Evolutionary conservation across 495 filamentous ascomycete species (phyloP).

Genomic region (Hyaloscypha variabilis): DNA sequence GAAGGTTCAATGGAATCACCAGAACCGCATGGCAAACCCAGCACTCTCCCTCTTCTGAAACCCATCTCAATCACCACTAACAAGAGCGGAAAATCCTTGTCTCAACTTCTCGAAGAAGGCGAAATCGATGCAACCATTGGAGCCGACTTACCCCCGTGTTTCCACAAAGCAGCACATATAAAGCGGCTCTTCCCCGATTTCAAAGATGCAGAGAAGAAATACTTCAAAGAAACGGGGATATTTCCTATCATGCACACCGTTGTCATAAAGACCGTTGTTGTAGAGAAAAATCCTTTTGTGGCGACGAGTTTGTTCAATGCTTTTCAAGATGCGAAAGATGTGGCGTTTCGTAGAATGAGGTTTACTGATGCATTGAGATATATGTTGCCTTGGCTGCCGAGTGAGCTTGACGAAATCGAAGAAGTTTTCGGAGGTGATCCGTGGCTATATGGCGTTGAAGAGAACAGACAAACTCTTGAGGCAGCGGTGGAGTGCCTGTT

Average conservation of each 20-base stretch:
- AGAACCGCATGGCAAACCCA: constrained; percentile 37
- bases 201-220: constrained; percentile 40
- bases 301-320: constrained; percentile 38
- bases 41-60: constrained; percentile 33
- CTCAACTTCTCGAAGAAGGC: constrained; percentile 40
- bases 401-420: constrained; percentile 40
- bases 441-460: constrained; percentile 40
- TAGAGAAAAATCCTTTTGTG: constrained; percentile 36
- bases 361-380: constrained; percentile 34
- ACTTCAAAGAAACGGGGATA: constrained; percentile 40
- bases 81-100: constrained; percentile 35
- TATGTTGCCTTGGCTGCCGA: constrained; percentile 42
- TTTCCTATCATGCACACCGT: constrained; percentile 49
- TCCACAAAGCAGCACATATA: constrained; percentile 38
- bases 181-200: constrained; percentile 42
- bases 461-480: constrained; percentile 39
- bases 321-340: constrained; percentile 38
- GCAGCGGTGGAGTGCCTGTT: constrained; percentile 34
- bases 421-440: constrained; percentile 38
- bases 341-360: constrained; percentile 34
- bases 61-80: constrained; percentile 35
- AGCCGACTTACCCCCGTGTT: constrained; percentile 37
- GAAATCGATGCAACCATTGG: constrained; percentile 45
- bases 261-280: constrained; percentile 35
- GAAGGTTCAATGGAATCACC: constrained; percentile 39